Evolutionary conservation across 257 asterid genomes (phyloP), one percentile per base, ranked within the genome.

Genomic region (Salvia splendens): DNA sequence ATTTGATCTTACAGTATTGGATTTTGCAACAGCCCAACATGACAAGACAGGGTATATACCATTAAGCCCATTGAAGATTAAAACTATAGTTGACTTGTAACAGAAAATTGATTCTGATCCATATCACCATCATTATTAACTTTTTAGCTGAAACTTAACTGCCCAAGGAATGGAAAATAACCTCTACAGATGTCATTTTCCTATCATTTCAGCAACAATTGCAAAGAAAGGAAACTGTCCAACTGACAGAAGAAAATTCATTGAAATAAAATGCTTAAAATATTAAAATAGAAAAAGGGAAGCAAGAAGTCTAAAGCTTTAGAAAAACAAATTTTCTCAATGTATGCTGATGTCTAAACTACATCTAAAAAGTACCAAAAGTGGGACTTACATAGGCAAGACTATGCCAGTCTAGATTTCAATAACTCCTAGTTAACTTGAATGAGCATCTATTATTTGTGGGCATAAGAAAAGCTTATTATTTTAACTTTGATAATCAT

Each of bases 251-350:
- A 20, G 47, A 57, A 57, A 64, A 28, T 5, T 48, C 24, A 38
- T 47, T 46, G 0, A 4, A 33, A 49, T 42, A 30, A 71, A 42
- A 40, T 50, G 36, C 48, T 8, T 40, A 41, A 11, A 20, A 61
- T n/a, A 8, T 4, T 15, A 24, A 53, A 8, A 24, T 11, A 40
- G 9, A 42, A 67, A 63, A 54, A 52, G 11, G 41, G 17, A 35
- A 8, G 16, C 58, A 35, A 9, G 41, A 30, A 63, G 65, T 12
- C 54, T 38, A 46, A 12, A 24, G 52, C 10, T 55, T 30, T 12
- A 17, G 35, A 20, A n/a, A 56, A 58, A 6, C 53, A 65, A 8
- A 58, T n/a, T 20, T 64, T 33, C 32, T 73, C 16, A 11, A 59
- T 33, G 32, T 17, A 61, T 45, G 20, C 24, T 20, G 55, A 61